Evolutionary conservation across 2,329 filamentous ascomycete genomes (phyloP), one percentile per base, ranked within the genome.

Genomic region (Albifimbria verrucaria): DNA sequence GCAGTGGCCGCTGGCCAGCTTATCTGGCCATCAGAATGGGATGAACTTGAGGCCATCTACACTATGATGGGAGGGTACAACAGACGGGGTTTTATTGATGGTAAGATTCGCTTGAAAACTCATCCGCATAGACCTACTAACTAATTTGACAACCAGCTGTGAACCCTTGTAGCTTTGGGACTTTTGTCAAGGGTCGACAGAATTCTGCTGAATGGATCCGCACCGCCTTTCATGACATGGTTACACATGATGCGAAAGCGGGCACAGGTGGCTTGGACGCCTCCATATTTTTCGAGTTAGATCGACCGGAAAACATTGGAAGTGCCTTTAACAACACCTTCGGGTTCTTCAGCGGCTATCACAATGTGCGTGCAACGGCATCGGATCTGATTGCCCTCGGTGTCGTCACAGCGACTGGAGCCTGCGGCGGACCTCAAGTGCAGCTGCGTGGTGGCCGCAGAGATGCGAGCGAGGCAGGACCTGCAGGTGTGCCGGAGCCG

Each of bases 201-300:
- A 63, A 61, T 50, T 55, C 64, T 10, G 65, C 62, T 4, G 64
- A 67, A 58, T 67, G 64, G 65, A 58, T 67, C 26, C 62, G 65
- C 21, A 66, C 64, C 17, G 65, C 62, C 12, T 67, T 63, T 54
- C 65, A 67, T 50, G 65, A 67, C 56, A 59, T 62, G 28, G 57
- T 57, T 20, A 67, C 63, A 7, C 56, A 61, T 17, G 58, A 67
- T 49, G 58, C 52, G 9, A 55, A 52, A 4, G 51, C 57, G 4
- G 65, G 64, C 17, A 54, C 57, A 2, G 65, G 65, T 23, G 65
- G 65, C 28, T 52, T 66, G 1, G 65, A 67, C 47, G 65, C 59
- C n/a, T 67, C 65, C 24, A 66, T 67, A 52, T 61, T 61, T 49
- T 67, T 58, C 48, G 64, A 67, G 52, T 52, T 61, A 15, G 54